Evolutionary conservation across 23 red algal species (phyloP), one percentile per base, ranked within the genome.

Genomic region (Gracilaria domingensis): DNA sequence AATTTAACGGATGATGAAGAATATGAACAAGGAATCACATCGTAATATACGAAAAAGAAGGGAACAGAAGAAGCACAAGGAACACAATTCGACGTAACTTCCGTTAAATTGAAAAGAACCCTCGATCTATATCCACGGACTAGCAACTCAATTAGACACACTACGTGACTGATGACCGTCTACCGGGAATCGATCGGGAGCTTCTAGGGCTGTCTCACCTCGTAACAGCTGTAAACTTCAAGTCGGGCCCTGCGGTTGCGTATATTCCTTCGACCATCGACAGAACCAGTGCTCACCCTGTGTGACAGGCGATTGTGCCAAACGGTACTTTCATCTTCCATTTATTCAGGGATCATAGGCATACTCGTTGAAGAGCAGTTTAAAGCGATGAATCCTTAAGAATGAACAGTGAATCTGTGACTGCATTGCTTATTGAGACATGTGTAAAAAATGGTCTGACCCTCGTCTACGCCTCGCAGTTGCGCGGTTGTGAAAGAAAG

Each of bases 391-490:
- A 39, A 17, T 51, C 32, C 47, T 89, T 50, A 90, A 33, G 73
- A 80, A 59, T 90, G 71, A 38, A 90, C 87, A 23, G 87, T 80
- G 62, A 77, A 88, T 47, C 76, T 96, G 66, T 88, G 47, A 18
- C 77, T 83, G 26, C 91, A 96, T 34, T 89, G 33, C 56, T 61
- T 48, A 38, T 89, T 93, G 37, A 93, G 89, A 78, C 95, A 96
- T 64, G 95, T 96, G 73, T 96, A 96, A 66, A 96, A 96, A 34
- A 96, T 96, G 39, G 95, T 96, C 71, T 96, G 95, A 20, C 95
- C 95, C 80, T 96, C 95, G 50, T 96, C 95, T 24, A 91, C 95
- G 3, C 88, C 90, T 30, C 95, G 82, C 0, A 96, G 66, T 47
- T 96, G 95, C 34, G 95, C 95, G 18, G 95, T 96, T 33, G 82